phyloP scores from a whole-genome alignment of 108 stramenopile genomes.

The Asterionellopsis glacialis region DNA sequence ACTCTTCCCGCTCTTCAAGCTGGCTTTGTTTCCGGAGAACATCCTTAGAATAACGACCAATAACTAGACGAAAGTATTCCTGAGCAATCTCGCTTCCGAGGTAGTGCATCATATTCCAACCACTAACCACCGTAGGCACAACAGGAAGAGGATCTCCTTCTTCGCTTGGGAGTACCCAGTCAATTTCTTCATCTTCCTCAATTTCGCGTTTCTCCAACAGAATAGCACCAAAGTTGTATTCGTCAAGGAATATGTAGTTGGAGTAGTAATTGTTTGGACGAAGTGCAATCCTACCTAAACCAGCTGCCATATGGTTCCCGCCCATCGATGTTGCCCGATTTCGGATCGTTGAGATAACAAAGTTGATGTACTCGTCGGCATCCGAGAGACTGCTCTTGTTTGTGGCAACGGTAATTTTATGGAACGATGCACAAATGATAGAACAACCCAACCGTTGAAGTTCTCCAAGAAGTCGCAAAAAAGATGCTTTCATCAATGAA shows the following conservation, averaged over 20 bases:
- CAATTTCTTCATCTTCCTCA: conserved; percentile 34
- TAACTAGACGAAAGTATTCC: conserved; percentile 80
- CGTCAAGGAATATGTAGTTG: conserved; percentile 89
- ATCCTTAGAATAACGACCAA: conserved; percentile 78
- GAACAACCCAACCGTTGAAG: conserved; percentile 92
- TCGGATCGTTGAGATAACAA: conserved; percentile 85
- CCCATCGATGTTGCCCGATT: conserved; percentile 8
- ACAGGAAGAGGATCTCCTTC: conserved; percentile 27
- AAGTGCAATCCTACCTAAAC: conserved; percentile 60
- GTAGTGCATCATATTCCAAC: conserved; percentile 85
- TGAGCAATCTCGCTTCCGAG: conserved; percentile 74
- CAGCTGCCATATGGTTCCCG: conserved; percentile 28
- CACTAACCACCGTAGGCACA: conserved; percentile 76
- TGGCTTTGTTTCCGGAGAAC: conserved; percentile 69
- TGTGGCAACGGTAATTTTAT: conserved; percentile 90
- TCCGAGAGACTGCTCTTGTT: conserved; percentile 77
- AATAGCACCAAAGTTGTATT: conserved; percentile 92
- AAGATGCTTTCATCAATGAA: conserved; percentile 86
- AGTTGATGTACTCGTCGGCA: conserved; percentile 89
- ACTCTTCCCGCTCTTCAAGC: conserved; percentile 22
- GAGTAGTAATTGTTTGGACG: conserved; percentile 68
- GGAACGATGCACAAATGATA: conserved; percentile 90
- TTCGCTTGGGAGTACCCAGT: conserved; percentile 13
- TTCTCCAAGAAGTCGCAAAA: conserved; percentile 83
- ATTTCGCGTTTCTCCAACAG: conserved; percentile 63